Percentiles rank a stretch among this genome's conserved stretches.
Evolutionary conservation across 345 rosid species (phyloP).

Genomic region (Hibiscus tridactylites): DNA sequence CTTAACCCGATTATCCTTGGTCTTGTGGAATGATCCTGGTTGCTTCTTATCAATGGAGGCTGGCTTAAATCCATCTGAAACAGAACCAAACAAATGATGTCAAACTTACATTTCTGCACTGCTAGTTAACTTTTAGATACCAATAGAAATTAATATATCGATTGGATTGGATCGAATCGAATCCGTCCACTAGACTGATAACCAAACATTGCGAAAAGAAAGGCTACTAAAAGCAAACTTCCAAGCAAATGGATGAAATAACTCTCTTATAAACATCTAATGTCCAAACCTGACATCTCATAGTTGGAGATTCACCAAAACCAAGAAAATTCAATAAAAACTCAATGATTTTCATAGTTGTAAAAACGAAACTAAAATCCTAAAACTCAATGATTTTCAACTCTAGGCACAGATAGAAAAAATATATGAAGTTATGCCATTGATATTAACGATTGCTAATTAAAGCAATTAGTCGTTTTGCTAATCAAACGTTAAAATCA

Average conservation of each 20-base stretch:
- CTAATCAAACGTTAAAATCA: too few relatives aligned
- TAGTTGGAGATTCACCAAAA: background rate
- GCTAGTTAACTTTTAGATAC: background rate
- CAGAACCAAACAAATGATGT: background rate
- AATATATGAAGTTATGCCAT: background rate
- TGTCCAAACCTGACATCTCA: background rate
- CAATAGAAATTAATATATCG: background rate
- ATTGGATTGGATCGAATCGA: background rate
- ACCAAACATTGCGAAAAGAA: background rate
- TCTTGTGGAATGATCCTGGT: slow-evolving; percentile 51
- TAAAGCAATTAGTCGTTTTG: too few relatives aligned
- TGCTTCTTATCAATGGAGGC: slow-evolving; percentile 63
- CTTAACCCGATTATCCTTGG: slow-evolving; percentile 50
- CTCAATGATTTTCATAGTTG: background rate
- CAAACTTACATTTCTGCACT: background rate
- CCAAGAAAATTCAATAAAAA: background rate
- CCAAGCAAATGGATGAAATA: background rate
- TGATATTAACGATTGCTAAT: too few relatives aligned
- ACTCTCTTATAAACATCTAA: background rate
- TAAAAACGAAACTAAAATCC: background rate
- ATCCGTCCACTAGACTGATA: background rate
- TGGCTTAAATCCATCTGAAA: slow-evolving; percentile 78
- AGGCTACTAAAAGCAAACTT: background rate
- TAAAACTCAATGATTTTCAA: background rate
- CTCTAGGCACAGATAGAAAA: background rate